Evolutionary conservation across 1,284 basidiomycete species (phyloP), one percentile per base, ranked within the genome.

Genomic region (Ceratobasidium sp.): DNA sequence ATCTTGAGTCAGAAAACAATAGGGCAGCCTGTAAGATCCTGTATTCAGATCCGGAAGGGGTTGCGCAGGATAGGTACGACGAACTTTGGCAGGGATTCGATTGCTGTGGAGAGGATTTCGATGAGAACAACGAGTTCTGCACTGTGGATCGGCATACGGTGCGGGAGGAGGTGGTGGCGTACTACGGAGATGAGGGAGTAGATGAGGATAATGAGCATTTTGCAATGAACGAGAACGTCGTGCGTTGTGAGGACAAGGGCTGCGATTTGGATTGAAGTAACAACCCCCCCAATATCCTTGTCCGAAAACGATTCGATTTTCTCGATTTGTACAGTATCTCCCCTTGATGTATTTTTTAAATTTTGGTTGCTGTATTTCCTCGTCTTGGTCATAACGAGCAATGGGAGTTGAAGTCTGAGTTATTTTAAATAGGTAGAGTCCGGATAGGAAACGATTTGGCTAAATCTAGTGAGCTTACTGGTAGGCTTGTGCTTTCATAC

Each of bases 141-240:
- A 1, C 43, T 8, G 41, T 26, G 4, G 57, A 3, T 8, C 8
- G 8, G 18, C 57, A 59, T 26, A 59, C 38, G n/a, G 44, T 41
- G n/a, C n/a, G 43, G 6, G 38, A 59, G 28, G 57, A 43, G n/a
- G 38, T 23, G n/a, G 57, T 59, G 18, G 23, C 43, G 6, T 59
- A 59, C 21, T 59, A 59, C 26, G 57, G 38, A 1, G 57, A n/a
- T 44, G 23, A n/a, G 41, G 13, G 38, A 9, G 57, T 44, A 5
- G 57, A 43, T 44, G 57, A 44, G 18, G 35, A 59, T 26, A 38
- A 59, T 18, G 57, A 44, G 38, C 44, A 41, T 21, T 58, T 58
- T 58, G 55, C 55, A 21, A 32, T 38, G n/a, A 44, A 59, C 57
- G 16, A 59, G 57, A 59, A 44, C 13, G 41, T 59, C 13, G 28